Evolutionary conservation across 495 filamentous ascomycete genomes (phyloP), one percentile per base, ranked within the genome.

Genomic region (Durotheca rogersii): DNA sequence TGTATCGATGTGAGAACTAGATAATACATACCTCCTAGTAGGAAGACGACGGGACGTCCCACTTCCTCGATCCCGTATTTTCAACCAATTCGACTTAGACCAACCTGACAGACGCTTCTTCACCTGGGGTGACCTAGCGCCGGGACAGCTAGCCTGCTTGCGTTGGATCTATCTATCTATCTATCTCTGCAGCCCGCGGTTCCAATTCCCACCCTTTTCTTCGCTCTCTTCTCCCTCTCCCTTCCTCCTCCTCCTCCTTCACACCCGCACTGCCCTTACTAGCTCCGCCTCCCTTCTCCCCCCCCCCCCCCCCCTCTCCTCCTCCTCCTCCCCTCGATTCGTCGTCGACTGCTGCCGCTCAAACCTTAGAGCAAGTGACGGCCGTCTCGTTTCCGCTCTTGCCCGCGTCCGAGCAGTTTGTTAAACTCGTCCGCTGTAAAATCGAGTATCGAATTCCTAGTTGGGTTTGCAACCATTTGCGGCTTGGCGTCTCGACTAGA

Each of bases 51-150:
- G 33, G 11, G 7, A 25, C 39, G 29, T 52, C 34, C 42, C 43
- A 43, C 43, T 38, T 53, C 34, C 49, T 44, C 42, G 41, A 33
- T 53, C 43, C 23, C 9, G 23, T 51, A 41, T 49, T 55, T 44
- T 48, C 45, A 45, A 50, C 46, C 53, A 47, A 49, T 53, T 53
- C 31, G 53, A 51, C 37, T 54, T 25, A 36, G 43, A 39, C 37
- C 29, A 47, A 41, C 50, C 49, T 36, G 25, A 40, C 40, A 44
- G 37, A 44, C 21, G 36, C 50, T 45, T 54, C 44, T 48, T 59
- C 41, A 53, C 50, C 56, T 59, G 56, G 56, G 50, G 56, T 59
- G 45, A 59, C 56, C 56, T 59, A 53, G 56, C 46, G 56, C 46
- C 46, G 56, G 56, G 56, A 59, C 46, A 59, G 48, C 30, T 35